These are phyloP conservation scores for Nannochloropsis granulata DNA, from an alignment of 108 stramenopile species.

Conservation along the genomic window DNA sequence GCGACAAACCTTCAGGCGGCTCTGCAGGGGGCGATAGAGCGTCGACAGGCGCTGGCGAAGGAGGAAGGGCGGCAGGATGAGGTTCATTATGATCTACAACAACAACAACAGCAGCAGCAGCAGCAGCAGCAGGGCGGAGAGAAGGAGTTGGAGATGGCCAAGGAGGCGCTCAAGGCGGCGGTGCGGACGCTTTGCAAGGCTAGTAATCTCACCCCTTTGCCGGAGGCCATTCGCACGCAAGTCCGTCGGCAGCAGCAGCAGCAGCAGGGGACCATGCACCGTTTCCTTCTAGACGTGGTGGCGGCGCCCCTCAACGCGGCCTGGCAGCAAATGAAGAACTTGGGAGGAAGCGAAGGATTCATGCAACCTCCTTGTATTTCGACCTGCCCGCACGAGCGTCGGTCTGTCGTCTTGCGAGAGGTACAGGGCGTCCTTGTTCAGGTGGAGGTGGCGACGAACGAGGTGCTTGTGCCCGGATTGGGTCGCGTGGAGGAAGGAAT, in stretches of 20 bases:
- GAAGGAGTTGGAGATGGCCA: neutral
- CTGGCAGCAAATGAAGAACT: neutral
- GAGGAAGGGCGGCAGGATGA: neutral
- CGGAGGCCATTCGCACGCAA: neutral
- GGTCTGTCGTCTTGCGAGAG: neutral
- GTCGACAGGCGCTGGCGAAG: neutral
- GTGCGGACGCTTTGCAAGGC: neutral
- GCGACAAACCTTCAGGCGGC: neutral
- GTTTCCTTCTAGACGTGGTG: neutral
- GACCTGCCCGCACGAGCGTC: neutral
- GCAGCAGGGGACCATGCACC: neutral
- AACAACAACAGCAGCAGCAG: neutral
- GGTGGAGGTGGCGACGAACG: neutral
- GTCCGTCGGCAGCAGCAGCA: neutral
- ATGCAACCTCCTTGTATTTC: neutral
- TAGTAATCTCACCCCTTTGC: neutral
- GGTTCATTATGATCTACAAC: neutral
- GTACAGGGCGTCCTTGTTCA: neutral
- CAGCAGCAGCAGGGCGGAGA: neutral
- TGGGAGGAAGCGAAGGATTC: neutral
- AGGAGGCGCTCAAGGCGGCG: neutral
- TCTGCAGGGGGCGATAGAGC: neutral
- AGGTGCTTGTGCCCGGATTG: neutral
- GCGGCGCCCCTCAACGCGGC: neutral
- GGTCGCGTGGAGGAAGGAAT: neutral